Evolutionary conservation across 148 eudicot species (phyloP), one percentile per base, ranked within the genome.

Genomic region (Camellia lanceoleosa): DNA sequence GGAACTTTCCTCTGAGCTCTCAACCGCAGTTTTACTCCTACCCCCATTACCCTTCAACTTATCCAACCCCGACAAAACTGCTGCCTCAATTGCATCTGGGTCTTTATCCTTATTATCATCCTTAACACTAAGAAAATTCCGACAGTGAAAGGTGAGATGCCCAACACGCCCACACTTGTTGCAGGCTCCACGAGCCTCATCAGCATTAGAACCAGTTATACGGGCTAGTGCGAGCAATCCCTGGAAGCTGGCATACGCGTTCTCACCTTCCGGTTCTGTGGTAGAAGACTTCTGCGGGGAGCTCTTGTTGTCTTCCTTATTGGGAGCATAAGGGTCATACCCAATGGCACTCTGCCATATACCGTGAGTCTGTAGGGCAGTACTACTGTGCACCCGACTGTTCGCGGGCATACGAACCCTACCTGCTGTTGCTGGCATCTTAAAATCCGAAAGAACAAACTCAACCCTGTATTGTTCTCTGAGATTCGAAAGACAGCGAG

Each of bases 381-480:
- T 97, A 85, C 97, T 93, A 76, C 99, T 95, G 80, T 93, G 99
- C 78, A 95, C 97, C 89, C 99, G 82, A 70, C 93, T 95, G 91
- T 95, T 93, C 0, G 99, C 97, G 78, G 99, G 99, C 99, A 92
- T 95, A 80, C 97, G 99, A 88, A 95, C 99, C 92, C 99, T 89
- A 74, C 99, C 99, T 75, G 99, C 99, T 71, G 99, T 95, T 56
- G 99, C 99, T 87, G 99, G 99, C 99, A 95, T 95, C 64, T 87
- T 93, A 92, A 83, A 67, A 77, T n/a, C 47, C 2, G 12, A 81
- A 30, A 12, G 41, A 49, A 42, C 61, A 43, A 87, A 49, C 85
- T 71, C 83, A 84, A 76, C 11, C 41, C 52, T 47, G 51, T 47
- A 13, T 18, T 60, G 10, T 60, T 13, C 63, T 60, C 15, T 3